Evolutionary conservation across 202 grass and related monocot species (phyloP).

Genomic region (Bolboschoenoplectus hybrid): DNA sequence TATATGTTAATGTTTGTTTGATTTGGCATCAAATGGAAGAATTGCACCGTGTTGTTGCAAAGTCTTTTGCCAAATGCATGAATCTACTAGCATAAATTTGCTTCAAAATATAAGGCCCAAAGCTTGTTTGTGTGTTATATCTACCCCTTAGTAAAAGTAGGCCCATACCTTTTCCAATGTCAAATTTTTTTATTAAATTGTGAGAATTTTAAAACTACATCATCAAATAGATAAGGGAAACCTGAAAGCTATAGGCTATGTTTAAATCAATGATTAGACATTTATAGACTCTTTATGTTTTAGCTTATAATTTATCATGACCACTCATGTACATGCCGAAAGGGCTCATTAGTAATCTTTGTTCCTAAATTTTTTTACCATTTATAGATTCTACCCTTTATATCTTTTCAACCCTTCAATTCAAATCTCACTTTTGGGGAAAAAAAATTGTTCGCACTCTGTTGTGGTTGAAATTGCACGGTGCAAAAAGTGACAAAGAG

Average conservation of each 20-base stretch:
- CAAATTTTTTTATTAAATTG: neutral
- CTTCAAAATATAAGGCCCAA: constrained; percentile 19
- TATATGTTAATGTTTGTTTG: constrained; percentile 19
- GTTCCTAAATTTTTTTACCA: neutral
- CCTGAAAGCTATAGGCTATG: constrained; percentile 3
- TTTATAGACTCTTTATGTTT: no score
- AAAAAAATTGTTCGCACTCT: neutral
- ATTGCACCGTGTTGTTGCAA: neutral
- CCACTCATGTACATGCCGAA: neutral
- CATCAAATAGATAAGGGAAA: neutral
- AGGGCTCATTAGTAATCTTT: neutral
- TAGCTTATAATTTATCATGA: neutral
- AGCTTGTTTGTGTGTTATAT: neutral
- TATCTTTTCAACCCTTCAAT: neutral
- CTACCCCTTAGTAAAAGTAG: neutral
- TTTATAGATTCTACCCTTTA: neutral
- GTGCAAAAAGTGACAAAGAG: neutral
- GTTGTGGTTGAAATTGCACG: constrained; percentile 15
- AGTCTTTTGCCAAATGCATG: neutral
- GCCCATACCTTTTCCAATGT: neutral
- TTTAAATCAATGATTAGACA: constrained; percentile 7
- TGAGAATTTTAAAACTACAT: neutral
- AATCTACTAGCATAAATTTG: neutral
- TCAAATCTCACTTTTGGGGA: neutral
- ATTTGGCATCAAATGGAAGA: neutral